Evolutionary conservation across 768 basidiomycete species (phyloP), one percentile per base, ranked within the genome.

Genomic region (Boletus eberwhitei): DNA sequence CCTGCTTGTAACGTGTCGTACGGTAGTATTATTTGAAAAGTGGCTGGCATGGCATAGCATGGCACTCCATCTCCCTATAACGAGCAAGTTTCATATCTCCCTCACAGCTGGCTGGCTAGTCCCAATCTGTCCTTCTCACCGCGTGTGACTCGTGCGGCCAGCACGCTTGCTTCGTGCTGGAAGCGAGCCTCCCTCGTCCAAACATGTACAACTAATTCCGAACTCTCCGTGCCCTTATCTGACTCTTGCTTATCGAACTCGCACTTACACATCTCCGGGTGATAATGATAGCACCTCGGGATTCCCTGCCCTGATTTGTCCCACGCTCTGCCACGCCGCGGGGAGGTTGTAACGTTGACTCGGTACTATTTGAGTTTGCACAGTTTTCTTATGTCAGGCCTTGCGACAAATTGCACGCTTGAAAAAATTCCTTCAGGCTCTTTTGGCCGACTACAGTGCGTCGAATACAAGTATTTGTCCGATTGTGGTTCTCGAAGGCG

Each of bases 161-260:
- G 35, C 34, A 35, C 13, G 53, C 13, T 24, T 38, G 16, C 34
- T 42, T 17, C 24, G 29, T 12, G 13, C 43, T 40, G 3, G 13
- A 51, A 24, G 8, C 19, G 26, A 17, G 14, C 9, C 38, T 39
- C 44, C 4, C 42, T 38, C 35, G 22, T 1, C n/a, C 7, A 45
- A 34, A 51, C 41, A 44, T 5, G 48, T 19, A 17, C 35, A 16
- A 7, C 31, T 31, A 29, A 8, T 8, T 11, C 49, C 31, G 8
- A 29, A 32, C 19, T 36, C 7, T 31, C 29, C 9, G 31, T 31
- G 31, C 31, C 31, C 47, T 60, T 59, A 59, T 55, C 52, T 41
- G 11, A 31, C 8, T 26, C 9, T 9, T 50, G 9, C 58, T 59
- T 59, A 59, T 52, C 57, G 56, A 34, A n/a, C 44, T n/a, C 32